phyloP scores from a whole-genome alignment of 768 basidiomycete species.

The Amanita phalloides region DNA sequence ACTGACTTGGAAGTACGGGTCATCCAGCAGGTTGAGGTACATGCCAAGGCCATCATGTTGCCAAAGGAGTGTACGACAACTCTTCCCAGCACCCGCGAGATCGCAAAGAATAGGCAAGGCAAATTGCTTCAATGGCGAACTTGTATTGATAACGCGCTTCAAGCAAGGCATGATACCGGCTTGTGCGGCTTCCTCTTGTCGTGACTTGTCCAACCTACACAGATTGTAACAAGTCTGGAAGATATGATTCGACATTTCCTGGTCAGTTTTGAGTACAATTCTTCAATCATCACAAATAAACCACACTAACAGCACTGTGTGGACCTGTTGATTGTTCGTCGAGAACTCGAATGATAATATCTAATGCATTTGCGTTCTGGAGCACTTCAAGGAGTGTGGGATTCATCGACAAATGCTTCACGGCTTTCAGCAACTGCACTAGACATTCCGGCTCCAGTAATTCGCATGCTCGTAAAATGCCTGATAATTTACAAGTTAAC shows the following conservation, averaged over 20 bases:
- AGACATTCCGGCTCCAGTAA: slow-evolving; percentile 82
- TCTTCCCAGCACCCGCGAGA: slow-evolving; percentile 90
- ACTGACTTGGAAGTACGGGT: slow-evolving; percentile 88
- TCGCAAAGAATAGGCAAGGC: slow-evolving; percentile 96
- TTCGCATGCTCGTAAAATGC: slow-evolving; percentile 80
- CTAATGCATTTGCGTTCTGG: slow-evolving; percentile 92
- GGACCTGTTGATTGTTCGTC: slow-evolving; percentile 72
- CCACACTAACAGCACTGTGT: slow-evolving; percentile 61
- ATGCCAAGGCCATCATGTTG: slow-evolving; percentile 82
- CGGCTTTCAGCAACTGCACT: slow-evolving; percentile 83
- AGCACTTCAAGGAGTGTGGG: slow-evolving; percentile 82
- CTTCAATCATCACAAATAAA: background rate
- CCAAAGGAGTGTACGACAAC: slow-evolving; percentile 83
- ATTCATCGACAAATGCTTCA: slow-evolving; percentile 95
- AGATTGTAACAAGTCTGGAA: slow-evolving; percentile 98
- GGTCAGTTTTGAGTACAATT: slow-evolving; percentile 2
- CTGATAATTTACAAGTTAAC: slow-evolving; percentile 26
- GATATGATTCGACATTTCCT: slow-evolving; percentile 97
- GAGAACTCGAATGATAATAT: slow-evolving; percentile 78
- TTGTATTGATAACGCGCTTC: slow-evolving; percentile 78
- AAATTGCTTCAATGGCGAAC: slow-evolving; percentile 92
- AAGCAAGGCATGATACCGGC: slow-evolving; percentile 91
- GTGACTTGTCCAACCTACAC: slow-evolving; percentile 84
- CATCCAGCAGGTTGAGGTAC: slow-evolving; percentile 70
- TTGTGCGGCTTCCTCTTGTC: slow-evolving; percentile 96